Evolutionary conservation across 441 rosid genomes (phyloP), one percentile per base, ranked within the genome.

Genomic region (Bocquillonia castaneifolia): DNA sequence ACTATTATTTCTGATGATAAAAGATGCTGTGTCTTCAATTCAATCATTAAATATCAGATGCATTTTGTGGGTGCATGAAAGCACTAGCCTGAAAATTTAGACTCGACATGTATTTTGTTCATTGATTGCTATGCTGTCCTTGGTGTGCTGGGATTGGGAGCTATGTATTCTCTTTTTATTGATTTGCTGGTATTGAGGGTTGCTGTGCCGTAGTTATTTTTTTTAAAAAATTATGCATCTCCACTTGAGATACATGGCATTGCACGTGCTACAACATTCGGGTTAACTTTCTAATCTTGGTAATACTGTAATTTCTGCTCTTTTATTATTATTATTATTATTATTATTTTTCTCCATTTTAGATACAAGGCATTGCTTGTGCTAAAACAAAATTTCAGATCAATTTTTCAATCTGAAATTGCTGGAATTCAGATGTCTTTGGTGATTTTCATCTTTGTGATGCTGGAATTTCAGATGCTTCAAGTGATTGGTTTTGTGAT

Each of bases 391-490:
- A n/a, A n/a, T n/a, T n/a, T n/a, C n/a, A n/a, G n/a, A n/a, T n/a
- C n/a, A n/a, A n/a, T n/a, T n/a, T n/a, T n/a, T n/a, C n/a, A n/a
- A n/a, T n/a, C n/a, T n/a, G n/a, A n/a, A n/a, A n/a, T n/a, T n/a
- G n/a, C n/a, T n/a, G n/a, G n/a, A n/a, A n/a, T n/a, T n/a, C n/a
- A n/a, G n/a, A n/a, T n/a, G n/a, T n/a, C n/a, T n/a, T n/a, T n/a
- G n/a, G n/a, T n/a, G n/a, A n/a, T n/a, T n/a, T 68, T 18, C 70
- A 68, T 17, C 9, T 73, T 14, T 62, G 72, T 26, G 40, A 14
- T 13, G 25, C 68, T 44, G 68, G 52, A 13, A 67, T 61, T 37
- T 53, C 23, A 25, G 65, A 61, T 61, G 34, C 6, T 23, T 25
- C 42, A 20, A 61, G 52, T 6, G 15, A 25, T 47, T 61, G 64